phyloP scores from a whole-genome alignment of 805 yeast genomes.

The Metschnikowia vanudenii region DNA sequence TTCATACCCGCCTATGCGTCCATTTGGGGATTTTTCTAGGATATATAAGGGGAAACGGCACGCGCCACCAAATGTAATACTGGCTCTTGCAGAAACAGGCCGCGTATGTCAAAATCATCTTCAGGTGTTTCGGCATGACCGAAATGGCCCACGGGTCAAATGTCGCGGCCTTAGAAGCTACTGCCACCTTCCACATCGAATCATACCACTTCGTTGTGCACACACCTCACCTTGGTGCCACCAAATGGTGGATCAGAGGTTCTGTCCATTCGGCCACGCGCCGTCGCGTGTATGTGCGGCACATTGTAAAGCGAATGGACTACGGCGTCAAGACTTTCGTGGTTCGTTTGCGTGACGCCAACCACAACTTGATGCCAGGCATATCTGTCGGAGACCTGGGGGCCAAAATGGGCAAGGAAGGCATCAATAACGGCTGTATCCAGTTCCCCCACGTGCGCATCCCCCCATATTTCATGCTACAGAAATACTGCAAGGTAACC shows the following conservation, averaged over 20 bases:
- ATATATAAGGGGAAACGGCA: slow-evolving; percentile 84
- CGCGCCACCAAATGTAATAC: slow-evolving; percentile 75
- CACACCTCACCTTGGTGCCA: slow-evolving; percentile 90
- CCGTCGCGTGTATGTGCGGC: slow-evolving; percentile 78
- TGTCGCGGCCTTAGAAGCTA: slow-evolving; percentile 91
- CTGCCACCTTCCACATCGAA: slow-evolving; percentile 70
- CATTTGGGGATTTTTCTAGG: slow-evolving; percentile 82
- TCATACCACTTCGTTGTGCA: slow-evolving; percentile 70
- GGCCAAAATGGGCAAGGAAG: slow-evolving; percentile 93
- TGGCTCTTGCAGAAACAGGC: slow-evolving; percentile 79
- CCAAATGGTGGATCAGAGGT: slow-evolving; percentile 99
- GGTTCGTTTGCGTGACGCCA: slow-evolving; percentile 79
- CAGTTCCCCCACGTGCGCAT: slow-evolving; percentile 82
- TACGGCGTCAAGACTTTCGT: slow-evolving; percentile 91
- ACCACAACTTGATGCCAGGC: slow-evolving; percentile 76
- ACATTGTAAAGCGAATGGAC: slow-evolving; percentile 78
- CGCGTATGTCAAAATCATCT: slow-evolving; percentile 51
- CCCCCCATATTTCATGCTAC: slow-evolving; percentile 80
- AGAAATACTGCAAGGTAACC: slow-evolving; percentile 70
- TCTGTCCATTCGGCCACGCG: slow-evolving; percentile 95
- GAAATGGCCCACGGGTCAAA: slow-evolving; percentile 72
- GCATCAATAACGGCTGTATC: slow-evolving; percentile 96
- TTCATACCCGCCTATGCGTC: slow-evolving; percentile 81
- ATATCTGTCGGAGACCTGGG: slow-evolving; percentile 89
- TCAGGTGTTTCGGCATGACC: slow-evolving; percentile 64